Conservation (phyloP, 208 protist species). For the Crithidia sp. region DNA sequence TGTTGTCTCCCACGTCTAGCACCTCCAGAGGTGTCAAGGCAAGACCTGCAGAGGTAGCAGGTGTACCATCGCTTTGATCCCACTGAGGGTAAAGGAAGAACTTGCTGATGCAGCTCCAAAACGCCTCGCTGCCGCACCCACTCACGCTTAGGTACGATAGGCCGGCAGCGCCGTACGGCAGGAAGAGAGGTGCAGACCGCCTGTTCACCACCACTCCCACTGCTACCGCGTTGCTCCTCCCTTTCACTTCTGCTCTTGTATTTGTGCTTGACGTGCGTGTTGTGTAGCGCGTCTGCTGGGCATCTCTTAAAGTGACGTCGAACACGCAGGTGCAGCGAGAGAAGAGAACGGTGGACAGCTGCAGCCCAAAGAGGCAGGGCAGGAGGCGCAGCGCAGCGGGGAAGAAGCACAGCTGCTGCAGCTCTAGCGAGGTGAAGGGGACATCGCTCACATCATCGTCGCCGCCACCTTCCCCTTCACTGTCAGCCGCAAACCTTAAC, state of each 20-base stretch:
- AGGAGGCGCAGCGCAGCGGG: conserved; percentile 3
- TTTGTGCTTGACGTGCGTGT: too few species aligned
- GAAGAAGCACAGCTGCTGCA: conserved; percentile 11
- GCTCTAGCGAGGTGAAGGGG: conserved; percentile 10
- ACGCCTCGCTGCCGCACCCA: conserved; percentile 3
- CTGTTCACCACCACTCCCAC: too few species aligned
- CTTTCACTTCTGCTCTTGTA: too few species aligned
- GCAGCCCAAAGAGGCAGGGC: conserved; percentile 1
- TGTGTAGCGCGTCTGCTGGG: not conserved
- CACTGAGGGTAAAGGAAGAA: conserved; percentile 4
- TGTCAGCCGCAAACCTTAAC: not conserved
- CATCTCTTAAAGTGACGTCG: not conserved
- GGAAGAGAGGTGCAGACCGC: too few species aligned
- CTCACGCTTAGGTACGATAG: not conserved
- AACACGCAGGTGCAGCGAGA: not conserved
- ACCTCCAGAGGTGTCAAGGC: not conserved
- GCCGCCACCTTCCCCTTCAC: not conserved
- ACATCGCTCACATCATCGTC: not conserved
- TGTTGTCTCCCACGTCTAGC: conserved; percentile 1
- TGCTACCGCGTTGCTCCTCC: not conserved
- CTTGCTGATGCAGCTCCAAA: conserved; percentile 4
- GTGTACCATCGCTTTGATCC: not conserved
- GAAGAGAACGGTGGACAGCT: not conserved
- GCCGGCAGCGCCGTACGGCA: not conserved
- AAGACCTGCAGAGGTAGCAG: not conserved